Conservation (phyloP, 176 grass and related monocot species). For the Echinochloa phyllopogon region DNA sequence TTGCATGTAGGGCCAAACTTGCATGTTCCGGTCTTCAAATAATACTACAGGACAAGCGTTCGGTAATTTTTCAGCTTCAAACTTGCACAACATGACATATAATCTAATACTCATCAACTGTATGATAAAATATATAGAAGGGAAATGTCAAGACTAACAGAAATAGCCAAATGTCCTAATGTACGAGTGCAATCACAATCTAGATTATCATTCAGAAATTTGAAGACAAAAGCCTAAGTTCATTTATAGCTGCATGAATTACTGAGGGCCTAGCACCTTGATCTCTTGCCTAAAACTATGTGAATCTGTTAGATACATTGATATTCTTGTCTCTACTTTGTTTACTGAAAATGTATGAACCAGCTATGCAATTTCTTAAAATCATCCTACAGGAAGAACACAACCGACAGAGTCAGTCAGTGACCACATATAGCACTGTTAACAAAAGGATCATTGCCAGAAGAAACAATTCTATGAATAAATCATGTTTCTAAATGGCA, state of each 20-base stretch:
- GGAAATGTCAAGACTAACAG: conserved; percentile 30
- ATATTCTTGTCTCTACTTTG: neutral
- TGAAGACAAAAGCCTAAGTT: conserved; percentile 5
- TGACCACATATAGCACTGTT: conserved; percentile 13
- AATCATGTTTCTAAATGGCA: conserved; percentile 16
- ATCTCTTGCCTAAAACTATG: conserved; percentile 16
- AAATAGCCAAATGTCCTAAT: conserved; percentile 2
- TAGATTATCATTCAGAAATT: conserved; percentile 25
- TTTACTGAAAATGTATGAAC: conserved; percentile 8
- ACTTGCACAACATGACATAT: conserved; percentile 1
- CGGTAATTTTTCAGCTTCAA: conserved; percentile 40
- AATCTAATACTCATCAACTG: conserved; percentile 27
- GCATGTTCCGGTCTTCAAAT: conserved; percentile 96
- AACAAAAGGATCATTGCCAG: neutral
- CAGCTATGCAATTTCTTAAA: conserved; percentile 15
- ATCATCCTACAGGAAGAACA: neutral
- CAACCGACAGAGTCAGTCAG: neutral
- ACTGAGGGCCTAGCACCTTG: conserved; percentile 1
- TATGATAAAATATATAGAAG: conserved; percentile 7
- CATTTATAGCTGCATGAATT: neutral
- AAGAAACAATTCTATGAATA: conserved; percentile 22
- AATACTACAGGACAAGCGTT: conserved; percentile 61
- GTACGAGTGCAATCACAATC: neutral
- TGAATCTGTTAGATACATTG: conserved; percentile 11
- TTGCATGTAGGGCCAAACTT: conserved; percentile 99